Percentiles rank a stretch among this genome's conserved stretches.
Evolutionary conservation across 2,329 filamentous ascomycete genomes (phyloP).

Genomic region (Diaporthe sp.): DNA sequence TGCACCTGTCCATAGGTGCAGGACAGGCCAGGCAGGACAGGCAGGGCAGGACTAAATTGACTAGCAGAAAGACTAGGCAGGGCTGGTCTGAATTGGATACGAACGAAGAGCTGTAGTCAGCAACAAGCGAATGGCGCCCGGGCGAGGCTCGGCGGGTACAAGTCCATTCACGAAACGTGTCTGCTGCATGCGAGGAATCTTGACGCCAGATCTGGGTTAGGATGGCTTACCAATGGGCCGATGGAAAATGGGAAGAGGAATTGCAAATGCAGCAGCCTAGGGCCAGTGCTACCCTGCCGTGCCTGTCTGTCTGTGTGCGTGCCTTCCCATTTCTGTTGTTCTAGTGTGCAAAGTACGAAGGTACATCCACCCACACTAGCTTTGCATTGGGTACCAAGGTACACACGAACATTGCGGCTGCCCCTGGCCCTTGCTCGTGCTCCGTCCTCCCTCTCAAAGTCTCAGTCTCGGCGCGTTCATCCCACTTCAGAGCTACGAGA

Average conservation of each 20-base stretch:
- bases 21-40: background rate
- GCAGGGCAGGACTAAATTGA: no score
- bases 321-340: background rate
- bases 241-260: background rate
- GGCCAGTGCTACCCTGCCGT: background rate
- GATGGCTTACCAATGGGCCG: background rate
- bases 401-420: conserved; percentile 11
- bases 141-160: conserved; percentile 9
- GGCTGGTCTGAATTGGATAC: background rate
- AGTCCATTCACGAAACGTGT: conserved; percentile 22
- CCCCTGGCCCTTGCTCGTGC: background rate
- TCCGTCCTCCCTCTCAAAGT: no score
- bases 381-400: background rate
- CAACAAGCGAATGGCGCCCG: background rate
- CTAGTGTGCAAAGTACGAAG: no score
- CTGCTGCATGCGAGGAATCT: conserved; percentile 23
- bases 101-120: conserved; percentile 23
- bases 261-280: conserved; percentile 4
- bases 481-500: conserved; percentile 23
- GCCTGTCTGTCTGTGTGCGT: no score
- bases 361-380: no score
- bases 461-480: conserved; percentile 23
- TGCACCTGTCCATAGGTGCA: background rate
- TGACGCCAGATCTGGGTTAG: conserved; percentile 26
- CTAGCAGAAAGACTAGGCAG: background rate